Evolutionary conservation across 1,139 yeast genomes (phyloP), one percentile per base, ranked within the genome.

Genomic region (Geotrichum armillariae): DNA sequence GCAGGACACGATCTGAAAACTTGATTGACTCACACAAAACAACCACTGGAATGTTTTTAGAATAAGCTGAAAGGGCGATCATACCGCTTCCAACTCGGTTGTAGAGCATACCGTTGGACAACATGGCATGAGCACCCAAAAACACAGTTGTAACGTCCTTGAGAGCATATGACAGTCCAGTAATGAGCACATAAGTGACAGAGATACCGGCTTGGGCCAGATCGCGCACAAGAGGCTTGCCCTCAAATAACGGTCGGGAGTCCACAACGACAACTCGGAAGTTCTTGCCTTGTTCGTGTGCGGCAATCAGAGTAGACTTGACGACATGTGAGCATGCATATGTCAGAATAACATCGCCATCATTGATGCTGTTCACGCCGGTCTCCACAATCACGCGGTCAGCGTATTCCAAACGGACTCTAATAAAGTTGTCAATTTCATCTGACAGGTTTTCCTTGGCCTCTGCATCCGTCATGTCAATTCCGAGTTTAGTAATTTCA

Each of bases 11-110:
- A 65, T 93, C 98, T 14, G 95, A 84, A 65, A 94, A 94, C 69
- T 94, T 94, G 66, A 94, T 80, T 42, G 95, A 84, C 67, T 94
- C 99, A 72, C 99, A 93, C 60, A 96, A 87, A 1, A 95, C 96
- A 57, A 93, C 76, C 3, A 93, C 97, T 0, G 99, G 98, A 49
- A 93, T 87, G 61, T 90, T 87, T 63, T 93, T 80, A 50, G 87
- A 80, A 60, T 86, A 84, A 36, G 96, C 90, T 72, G 88, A 81
- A 87, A 91, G 87, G 8, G 98, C 95, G 44, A 94, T 80, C 69
- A 91, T 75, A 1, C 97, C 97, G 14, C 97, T 85, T 16, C 99
- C 99, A 16, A 90, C 97, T 56, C 99, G 78, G 1, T 97, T 86
- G 65, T 88, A 90, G 53, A 94, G 76, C 66, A 91, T 81, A 1